Conservation (phyloP, 129 eudicot species). For the Saposhnikovia divaricata region DNA sequence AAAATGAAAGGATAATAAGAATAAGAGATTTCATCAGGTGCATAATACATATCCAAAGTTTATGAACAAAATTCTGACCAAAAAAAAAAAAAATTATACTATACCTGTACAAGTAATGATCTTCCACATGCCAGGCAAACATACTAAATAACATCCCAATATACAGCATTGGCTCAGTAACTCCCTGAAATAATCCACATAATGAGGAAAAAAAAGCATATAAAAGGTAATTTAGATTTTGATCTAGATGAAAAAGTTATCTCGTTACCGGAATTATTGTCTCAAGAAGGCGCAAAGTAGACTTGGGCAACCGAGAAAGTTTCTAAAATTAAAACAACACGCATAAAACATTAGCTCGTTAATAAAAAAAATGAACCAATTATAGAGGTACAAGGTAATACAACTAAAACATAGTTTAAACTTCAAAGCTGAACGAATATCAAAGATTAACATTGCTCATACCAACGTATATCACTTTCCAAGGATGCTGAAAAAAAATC, state of each 20-base stretch:
- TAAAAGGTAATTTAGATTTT: not conserved
- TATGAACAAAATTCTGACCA: not conserved
- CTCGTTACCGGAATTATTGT: slow-evolving; percentile 71
- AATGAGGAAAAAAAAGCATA: slow-evolving; percentile 5
- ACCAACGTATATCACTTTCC: not conserved
- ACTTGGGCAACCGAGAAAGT: slow-evolving; percentile 73
- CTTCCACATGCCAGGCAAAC: slow-evolving; percentile 99
- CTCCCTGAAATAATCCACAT: slow-evolving; percentile 54
- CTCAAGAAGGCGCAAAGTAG: slow-evolving; percentile 81
- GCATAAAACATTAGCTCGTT: not conserved
- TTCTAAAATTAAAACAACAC: slow-evolving; percentile 41
- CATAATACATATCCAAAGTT: not conserved
- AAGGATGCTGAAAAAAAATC: not conserved
- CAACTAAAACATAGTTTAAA: not conserved
- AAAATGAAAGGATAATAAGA: slow-evolving; percentile 7
- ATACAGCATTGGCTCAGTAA: slow-evolving; percentile 98
- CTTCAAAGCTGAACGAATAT: not conserved
- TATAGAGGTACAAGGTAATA: not conserved
- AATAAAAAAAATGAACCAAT: not conserved
- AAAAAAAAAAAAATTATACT: not conserved
- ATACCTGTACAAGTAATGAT: slow-evolving; percentile 95
- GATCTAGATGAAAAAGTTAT: not conserved
- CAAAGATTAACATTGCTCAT: not conserved
- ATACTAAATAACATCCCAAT: slow-evolving; percentile 98
- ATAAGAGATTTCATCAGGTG: not conserved